Evolutionary conservation across 164 flowering plant species (phyloP), one percentile per base, ranked within the genome.

Genomic region (Pachysandra terminalis): DNA sequence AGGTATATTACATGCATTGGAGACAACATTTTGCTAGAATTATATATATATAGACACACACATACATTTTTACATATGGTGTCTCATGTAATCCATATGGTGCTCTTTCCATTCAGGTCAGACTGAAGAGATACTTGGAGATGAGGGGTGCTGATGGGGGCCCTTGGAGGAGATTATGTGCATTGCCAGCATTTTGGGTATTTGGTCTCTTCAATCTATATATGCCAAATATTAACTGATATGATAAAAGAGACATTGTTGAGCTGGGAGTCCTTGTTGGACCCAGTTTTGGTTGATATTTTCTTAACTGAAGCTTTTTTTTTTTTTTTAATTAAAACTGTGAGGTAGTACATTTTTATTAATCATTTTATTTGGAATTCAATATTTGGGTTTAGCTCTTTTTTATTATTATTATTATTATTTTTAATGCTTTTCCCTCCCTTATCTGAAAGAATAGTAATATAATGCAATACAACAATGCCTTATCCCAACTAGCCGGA

Each of bases 61-160:
- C n/a, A n/a, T n/a, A n/a, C n/a, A n/a, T n/a, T n/a, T n/a, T n/a
- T n/a, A n/a, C n/a, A n/a, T n/a, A 24, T n/a, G 21, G 53, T 52
- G 49, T 59, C 68, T 68, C 15, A 51, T 17, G 26, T 52, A n/a
- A 40, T 15, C 21, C 55, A 5, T 61, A 1, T 4, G 35, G n/a
- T 63, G 14, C 5, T 68, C 26, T 49, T 66, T 67, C 24, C 51
- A 56, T 77, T 64, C 89, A 95, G 99, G 99, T 95, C 63, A 87
- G 99, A 75, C 79, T 95, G 78, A 95, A 95, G 81, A 84, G 98
- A 67, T 92, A 92, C 75, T 78, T 95, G 87, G 99, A 95, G 83
- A 93, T 95, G 99, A 87, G 99, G 74, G 99, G 98, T 70, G 98
- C 98, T 78, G 99, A 95, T 87, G 98, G 98, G 75, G 99, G 99